phyloP scores from a whole-genome alignment of 345 rosid genomes.

The Triadica sebifera region DNA sequence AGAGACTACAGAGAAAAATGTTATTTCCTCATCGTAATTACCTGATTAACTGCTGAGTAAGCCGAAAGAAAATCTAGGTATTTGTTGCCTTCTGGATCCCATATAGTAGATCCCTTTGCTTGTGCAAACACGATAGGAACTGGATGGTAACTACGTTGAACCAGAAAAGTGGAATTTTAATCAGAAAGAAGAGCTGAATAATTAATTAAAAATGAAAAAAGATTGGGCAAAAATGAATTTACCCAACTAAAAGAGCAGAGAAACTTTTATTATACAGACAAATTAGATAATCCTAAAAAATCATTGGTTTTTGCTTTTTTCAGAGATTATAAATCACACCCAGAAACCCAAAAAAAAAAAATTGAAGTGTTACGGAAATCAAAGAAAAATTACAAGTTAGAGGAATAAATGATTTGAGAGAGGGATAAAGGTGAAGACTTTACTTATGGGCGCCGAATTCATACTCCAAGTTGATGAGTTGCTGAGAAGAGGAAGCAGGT shows the following conservation, averaged over 20 bases:
- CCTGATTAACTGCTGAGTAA: conserved; percentile 97
- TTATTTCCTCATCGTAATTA: conserved; percentile 15
- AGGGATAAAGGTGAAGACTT: not conserved
- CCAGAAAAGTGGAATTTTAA: conserved; percentile 2
- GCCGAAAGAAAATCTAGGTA: conserved; percentile 92
- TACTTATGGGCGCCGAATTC: conserved; percentile 94
- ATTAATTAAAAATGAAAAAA: not conserved
- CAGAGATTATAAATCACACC: conserved; percentile 11
- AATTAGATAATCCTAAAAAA: not conserved
- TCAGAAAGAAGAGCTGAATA: not conserved
- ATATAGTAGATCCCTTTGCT: conserved; percentile 74
- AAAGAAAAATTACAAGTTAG: not conserved
- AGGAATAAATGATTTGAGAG: not conserved
- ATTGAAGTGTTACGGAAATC: not conserved
- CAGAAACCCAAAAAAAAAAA: conserved; percentile 15
- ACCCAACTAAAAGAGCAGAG: no score
- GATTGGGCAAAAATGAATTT: not conserved
- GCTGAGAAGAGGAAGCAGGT: conserved; percentile 51
- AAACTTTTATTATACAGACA: not conserved
- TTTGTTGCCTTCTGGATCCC: conserved; percentile 94
- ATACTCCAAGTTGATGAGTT: conserved; percentile 65
- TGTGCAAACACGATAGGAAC: conserved; percentile 90
- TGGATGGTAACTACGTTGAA: conserved; percentile 79
- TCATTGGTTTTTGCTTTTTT: not conserved
- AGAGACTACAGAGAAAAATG: not conserved